phyloP scores from a whole-genome alignment of 768 basidiomycete genomes.

The Phylloporus arenicola region DNA sequence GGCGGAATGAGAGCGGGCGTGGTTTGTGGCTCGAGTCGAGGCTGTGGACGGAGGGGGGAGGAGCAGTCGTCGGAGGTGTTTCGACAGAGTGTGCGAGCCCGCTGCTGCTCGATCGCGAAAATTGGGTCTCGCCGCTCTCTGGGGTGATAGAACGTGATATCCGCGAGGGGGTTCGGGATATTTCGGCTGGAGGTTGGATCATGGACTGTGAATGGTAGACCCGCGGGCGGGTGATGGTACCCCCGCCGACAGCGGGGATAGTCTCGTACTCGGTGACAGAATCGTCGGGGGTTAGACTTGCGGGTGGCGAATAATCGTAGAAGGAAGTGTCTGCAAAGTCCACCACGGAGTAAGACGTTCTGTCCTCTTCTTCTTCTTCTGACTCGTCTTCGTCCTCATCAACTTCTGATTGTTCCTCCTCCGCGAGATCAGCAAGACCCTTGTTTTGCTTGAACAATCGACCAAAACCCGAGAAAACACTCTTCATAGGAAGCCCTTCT shows the following conservation, averaged over 20 bases:
- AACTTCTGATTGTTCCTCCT: slow-evolving; percentile 53
- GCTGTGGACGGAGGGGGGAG: slow-evolving; percentile 13
- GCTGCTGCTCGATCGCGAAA: slow-evolving; percentile 45
- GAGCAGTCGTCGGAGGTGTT: slow-evolving; percentile 40
- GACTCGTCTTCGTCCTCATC: slow-evolving; percentile 37
- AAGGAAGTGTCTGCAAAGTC: slow-evolving; percentile 65
- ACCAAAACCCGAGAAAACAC: slow-evolving; percentile 73
- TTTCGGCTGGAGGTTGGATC: slow-evolving; percentile 43
- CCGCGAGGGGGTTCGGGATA: slow-evolving; percentile 9
- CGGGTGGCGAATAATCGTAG: slow-evolving; percentile 40
- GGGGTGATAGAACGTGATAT: slow-evolving; percentile 33
- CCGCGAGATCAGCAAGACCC: slow-evolving; percentile 75
- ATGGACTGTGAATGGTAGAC: slow-evolving; percentile 82
- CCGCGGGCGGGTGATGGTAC: slow-evolving; percentile 78
- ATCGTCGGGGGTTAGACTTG: slow-evolving; percentile 41
- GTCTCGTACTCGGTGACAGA: slow-evolving; percentile 70
- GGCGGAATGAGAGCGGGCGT: slow-evolving; percentile 19
- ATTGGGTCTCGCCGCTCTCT: slow-evolving; percentile 47
- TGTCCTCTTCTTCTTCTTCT: slow-evolving; percentile 33
- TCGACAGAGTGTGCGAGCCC: slow-evolving; percentile 40
- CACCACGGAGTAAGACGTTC: slow-evolving; percentile 52
- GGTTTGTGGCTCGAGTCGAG: slow-evolving; percentile 17
- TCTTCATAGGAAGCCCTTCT: slow-evolving; percentile 83
- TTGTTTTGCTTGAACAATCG: slow-evolving; percentile 63
- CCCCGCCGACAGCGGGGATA: slow-evolving; percentile 89